Percentiles rank a stretch among this genome's conserved stretches.
These are phyloP conservation scores for Clonostachys chloroleuca DNA, from an alignment of 2,329 filamentous ascomycete genomes.

Conservation along the genomic window DNA sequence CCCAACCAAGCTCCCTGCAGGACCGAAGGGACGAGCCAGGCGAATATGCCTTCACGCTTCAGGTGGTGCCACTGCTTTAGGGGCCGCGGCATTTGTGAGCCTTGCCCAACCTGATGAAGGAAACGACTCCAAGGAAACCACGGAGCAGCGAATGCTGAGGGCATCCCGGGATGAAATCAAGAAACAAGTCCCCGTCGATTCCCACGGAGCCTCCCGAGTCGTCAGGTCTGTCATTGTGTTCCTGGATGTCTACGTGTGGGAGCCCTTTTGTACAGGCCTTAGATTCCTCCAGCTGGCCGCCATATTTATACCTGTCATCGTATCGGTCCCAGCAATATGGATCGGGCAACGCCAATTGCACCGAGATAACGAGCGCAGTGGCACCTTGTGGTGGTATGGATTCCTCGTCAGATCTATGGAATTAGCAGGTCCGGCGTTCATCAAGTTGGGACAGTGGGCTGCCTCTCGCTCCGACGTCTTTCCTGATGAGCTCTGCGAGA, in stretches of 20 bases:
- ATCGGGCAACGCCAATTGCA: slow-evolving; percentile 60
- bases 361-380: slow-evolving; percentile 69
- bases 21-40: slow-evolving; percentile 11
- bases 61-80: slow-evolving; percentile 37
- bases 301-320: slow-evolving; percentile 88
- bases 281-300: slow-evolving; percentile 83
- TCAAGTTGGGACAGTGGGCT: slow-evolving; percentile 99
- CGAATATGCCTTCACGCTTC: slow-evolving; percentile 30
- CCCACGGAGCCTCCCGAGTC: slow-evolving; percentile 53
- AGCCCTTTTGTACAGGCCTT: slow-evolving; percentile 81
- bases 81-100: slow-evolving; percentile 52
- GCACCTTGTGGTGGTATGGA: slow-evolving; percentile 91
- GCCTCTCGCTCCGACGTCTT: slow-evolving; percentile 96
- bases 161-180: slow-evolving; percentile 73
- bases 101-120: slow-evolving; percentile 51
- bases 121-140: slow-evolving; percentile 50
- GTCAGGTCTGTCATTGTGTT: slow-evolving; percentile 59
- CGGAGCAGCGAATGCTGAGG: slow-evolving; percentile 83
- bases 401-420: slow-evolving; percentile 91
- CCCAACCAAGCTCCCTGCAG: slow-evolving; percentile 3
- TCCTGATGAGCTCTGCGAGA: slow-evolving; percentile 82
- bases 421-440: slow-evolving; percentile 88
- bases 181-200: slow-evolving; percentile 60
- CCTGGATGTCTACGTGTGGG: slow-evolving; percentile 70
- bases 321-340: slow-evolving; percentile 77